Percentiles rank a stretch among this genome's conserved stretches.
phyloP scores from a whole-genome alignment of 345 rosid species.

The Hibiscus trionum region DNA sequence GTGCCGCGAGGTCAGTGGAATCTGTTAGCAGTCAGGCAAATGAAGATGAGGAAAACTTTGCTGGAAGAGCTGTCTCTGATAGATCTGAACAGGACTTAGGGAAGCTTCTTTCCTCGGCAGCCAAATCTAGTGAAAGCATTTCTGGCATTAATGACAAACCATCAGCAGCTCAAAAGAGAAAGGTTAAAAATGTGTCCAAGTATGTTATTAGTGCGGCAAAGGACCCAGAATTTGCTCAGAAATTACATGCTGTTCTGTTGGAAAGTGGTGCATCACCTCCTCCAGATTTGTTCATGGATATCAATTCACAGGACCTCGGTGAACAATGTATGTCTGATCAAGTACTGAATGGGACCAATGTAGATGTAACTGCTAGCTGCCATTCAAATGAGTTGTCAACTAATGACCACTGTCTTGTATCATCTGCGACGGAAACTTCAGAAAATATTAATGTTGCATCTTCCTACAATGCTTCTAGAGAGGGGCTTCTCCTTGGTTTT shows the following conservation, averaged over 20 bases:
- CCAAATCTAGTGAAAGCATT: constrained; percentile 32
- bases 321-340: constrained; percentile 31
- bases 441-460: constrained; percentile 22
- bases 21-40: constrained; percentile 31
- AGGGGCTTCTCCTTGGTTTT: constrained; percentile 23
- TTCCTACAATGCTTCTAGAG: constrained; percentile 25
- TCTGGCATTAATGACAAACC: constrained; percentile 37
- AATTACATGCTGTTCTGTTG: constrained; percentile 75
- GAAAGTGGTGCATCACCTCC: constrained; percentile 95
- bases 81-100: constrained; percentile 63
- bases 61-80: constrained; percentile 45
- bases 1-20: constrained; percentile 24
- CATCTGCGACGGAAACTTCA: constrained; percentile 11
- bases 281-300: constrained; percentile 62
- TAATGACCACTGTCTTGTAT: constrained; percentile 17
- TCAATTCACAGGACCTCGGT: constrained; percentile 39
- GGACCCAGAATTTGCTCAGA: constrained; percentile 87
- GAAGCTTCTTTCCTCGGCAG: constrained; percentile 43
- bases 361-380: constrained; percentile 20
- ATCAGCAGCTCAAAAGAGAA: constrained; percentile 60
- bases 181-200: constrained; percentile 77
- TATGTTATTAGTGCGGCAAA: constrained; percentile 90
- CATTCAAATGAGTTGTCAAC: constrained; percentile 23
- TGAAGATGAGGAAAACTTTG: constrained; percentile 24
- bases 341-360: constrained; percentile 21